Base-by-base conservation (phyloP, 192 early-diverging fungal species). In the Chytriomyces confervae region DNA sequence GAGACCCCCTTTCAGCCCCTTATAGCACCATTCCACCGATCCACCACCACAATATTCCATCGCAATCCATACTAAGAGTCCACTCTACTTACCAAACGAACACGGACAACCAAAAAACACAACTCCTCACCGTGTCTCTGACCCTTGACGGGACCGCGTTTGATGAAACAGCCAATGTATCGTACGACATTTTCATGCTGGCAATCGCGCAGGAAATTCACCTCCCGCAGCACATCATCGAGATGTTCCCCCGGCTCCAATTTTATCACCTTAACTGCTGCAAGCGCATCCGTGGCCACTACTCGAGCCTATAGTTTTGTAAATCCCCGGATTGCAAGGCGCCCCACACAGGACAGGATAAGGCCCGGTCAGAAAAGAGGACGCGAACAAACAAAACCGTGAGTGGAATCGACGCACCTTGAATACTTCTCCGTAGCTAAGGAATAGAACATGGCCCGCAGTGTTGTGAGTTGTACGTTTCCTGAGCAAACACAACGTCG, bases 21-120 rank as follows among this genome's bases (percentile, higher is more conserved):
- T 90, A 66, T 86, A 87, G 13, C 78, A 69, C 5, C 79, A 80
- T 69, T 91, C 89, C 11, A 90, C 87, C 8, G 80, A 81, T 20
- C 89, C 89, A n/a, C 89, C 89, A 18, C 88, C 89, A 70, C 88
- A 89, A 69, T 79, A 90, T 70, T 91, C 88, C 89, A 91, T 91
- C 9, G 80, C 85, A 61, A 90, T 90, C 86, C 48, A 49, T 9
- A 27, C 20, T 47, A 47, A 46, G 46, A 43, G 57, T 64, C 13
- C 11, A 13, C 9, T 64, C 13, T 13, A 6, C 5, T 13, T 64
- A 13, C 36, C 62, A 20, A 13, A 10, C 50, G 1, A 6, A 66
- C 62, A 24, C 11, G 20, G 20, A 61, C 3, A 61, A 1, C 16
- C 16, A 61, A 61, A 61, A 51, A 23, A 13, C 57, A 36, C 0